Base-by-base conservation (phyloP, 2,329 filamentous ascomycete genomes). In the Aurifilum marmelostoma region DNA sequence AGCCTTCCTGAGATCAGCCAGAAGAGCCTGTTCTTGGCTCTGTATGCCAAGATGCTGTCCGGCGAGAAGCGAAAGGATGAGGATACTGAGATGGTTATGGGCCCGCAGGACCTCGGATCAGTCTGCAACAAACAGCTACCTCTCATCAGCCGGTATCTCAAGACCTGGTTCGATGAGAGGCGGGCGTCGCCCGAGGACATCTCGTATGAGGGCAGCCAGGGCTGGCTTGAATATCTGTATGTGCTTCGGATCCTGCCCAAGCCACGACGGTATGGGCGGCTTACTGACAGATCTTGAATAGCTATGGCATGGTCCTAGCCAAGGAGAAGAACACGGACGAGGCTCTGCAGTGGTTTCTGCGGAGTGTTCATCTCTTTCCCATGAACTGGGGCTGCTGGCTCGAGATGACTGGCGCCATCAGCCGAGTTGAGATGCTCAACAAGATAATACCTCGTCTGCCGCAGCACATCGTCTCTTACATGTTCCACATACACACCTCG, bases 341-440 rank as follows among this genome's bases (percentile, higher is more conserved):
- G 70, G 96, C 96, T 1, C 90, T 95, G 79, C 88, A 92, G 72
- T 97, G 92, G 86, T 85, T 99, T n/a, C 84, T 97, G 65, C 87
- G 89, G 72, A 97, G 94, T 76, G 92, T 97, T 12, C 92, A 97
- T 77, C 83, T 93, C 54, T 97, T 94, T 75, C 92, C 94, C 1
- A 97, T 94, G 87, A 97, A 98, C 77, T 99, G 96, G 96, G 93
- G 94, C 9, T 94, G 94, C 71, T 99, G 96, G 96, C 87, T 96
- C 69, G 96, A 99, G 80, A 88, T 99, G 78, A 92, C 92, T 4
- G 90, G 90, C 52, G 84, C 98, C 34, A 88, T 97, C 70, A 88
- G 89, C 47, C 89, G 91, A 43, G 86, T 91, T 11, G 94, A 97
- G 79, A 93, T 97, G 79, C 83, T 97, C 69, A 91, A 91, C 76